These are phyloP conservation scores for Linderina pennispora DNA, from an alignment of 192 early-diverging fungal genomes.

Conservation along the genomic window DNA sequence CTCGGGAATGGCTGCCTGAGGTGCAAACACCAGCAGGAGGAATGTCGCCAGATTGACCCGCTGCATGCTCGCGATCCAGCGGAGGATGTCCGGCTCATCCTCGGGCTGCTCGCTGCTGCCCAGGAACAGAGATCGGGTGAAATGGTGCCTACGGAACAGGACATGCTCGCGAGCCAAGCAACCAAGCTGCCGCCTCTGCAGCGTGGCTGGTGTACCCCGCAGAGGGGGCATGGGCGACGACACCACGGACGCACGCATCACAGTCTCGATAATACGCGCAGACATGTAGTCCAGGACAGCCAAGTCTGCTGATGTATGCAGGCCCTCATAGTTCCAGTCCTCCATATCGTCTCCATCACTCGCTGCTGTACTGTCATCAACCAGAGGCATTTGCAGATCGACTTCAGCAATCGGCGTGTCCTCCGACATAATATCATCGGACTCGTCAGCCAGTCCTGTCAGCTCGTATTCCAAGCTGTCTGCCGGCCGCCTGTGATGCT, in stretches of 20 bases:
- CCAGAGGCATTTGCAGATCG: background rate
- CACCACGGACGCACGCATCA: background rate
- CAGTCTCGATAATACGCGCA: conserved; percentile 17
- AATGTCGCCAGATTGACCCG: conserved; percentile 39
- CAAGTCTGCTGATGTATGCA: conserved; percentile 25
- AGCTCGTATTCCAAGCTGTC: too few relatives aligned
- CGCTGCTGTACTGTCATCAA: background rate
- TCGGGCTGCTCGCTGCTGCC: conserved; percentile 9
- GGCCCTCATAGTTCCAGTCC: too few relatives aligned
- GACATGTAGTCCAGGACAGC: conserved; percentile 37
- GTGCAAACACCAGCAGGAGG: conserved; percentile 22
- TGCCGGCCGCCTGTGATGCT: too few relatives aligned
- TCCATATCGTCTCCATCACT: background rate
- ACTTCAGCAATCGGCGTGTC: too few relatives aligned
- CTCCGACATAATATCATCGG: too few relatives aligned
- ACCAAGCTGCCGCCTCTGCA: conserved; percentile 5
- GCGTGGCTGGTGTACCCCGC: too few relatives aligned
- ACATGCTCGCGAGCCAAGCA: conserved; percentile 29
- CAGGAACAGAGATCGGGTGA: conserved; percentile 23
- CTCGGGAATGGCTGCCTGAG: conserved; percentile 13
- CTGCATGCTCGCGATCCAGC: conserved; percentile 22
- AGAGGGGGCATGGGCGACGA: background rate
- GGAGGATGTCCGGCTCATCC: conserved; percentile 12
- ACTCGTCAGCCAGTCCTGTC: too few relatives aligned
- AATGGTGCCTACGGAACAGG: conserved; percentile 28